Evolutionary conservation across 192 early-diverging fungal genomes (phyloP), one percentile per base, ranked within the genome.

Genomic region (Dissophora ornata): DNA sequence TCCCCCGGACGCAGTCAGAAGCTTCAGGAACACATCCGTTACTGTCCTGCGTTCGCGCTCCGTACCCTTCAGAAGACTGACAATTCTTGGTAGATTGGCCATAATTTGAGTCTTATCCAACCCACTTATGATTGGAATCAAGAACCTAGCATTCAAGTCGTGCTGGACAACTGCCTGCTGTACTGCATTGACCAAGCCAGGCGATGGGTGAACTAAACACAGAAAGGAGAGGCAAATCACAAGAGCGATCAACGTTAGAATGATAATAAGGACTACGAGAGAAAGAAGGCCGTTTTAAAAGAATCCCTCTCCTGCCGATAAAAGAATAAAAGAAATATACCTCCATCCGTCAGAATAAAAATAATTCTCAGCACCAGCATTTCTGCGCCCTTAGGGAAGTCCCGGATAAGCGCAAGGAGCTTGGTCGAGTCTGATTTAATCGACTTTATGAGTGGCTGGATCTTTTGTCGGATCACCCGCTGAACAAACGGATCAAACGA

Each of bases 381-480:
- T 64, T 95, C 94, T 11, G 89, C 81, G 19, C 92, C 93, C 42
- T 71, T 63, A n/a, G 91, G 90, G 69, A 92, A 93, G 44, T 79
- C 70, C n/a, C 82, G 75, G 56, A 94, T 84, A 30, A 88, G 60
- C 16, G 81, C 57, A 13, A 87, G 53, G 47, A 93, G 74, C 54
- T 81, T 79, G 19, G 82, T 68, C 11, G 87, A 90, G 19, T 85
- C 64, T 52, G 69, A 62, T 80, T 82, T 86, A 63, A 94, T 84
- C 12, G 82, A 80, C 67, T 86, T 88, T 45, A 94, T 88, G 38
- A 94, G 68, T 0, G 89, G 86, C 36, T 80, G 71, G 56, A 94
- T 93, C 55, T 81, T 73, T 25, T 67, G 78, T 32, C 86, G 82
- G 42, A 94, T 81, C 7, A 78, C 75, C 18, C 77, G 80, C 48